These are phyloP conservation scores for Tuber aestivum DNA, from an alignment of 495 filamentous ascomycete species.

Conservation along the genomic window DNA sequence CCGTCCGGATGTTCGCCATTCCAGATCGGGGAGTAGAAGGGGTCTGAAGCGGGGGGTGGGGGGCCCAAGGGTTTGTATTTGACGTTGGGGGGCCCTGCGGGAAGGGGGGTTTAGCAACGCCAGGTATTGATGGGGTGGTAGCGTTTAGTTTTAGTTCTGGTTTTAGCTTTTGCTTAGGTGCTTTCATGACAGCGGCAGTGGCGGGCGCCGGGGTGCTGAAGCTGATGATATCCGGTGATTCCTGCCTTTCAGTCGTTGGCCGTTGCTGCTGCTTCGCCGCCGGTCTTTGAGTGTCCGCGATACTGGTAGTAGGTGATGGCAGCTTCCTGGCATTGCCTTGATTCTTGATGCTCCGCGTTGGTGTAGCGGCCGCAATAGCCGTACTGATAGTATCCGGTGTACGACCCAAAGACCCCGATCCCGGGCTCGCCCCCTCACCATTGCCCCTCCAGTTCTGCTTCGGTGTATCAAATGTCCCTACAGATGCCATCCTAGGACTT, in stretches of 20 bases:
- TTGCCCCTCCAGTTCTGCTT: neutral
- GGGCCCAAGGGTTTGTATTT: slow-evolving; percentile 23
- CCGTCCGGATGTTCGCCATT: slow-evolving; percentile 40
- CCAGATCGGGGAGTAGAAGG: slow-evolving; percentile 36
- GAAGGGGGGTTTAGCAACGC: neutral
- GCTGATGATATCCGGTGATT: slow-evolving; percentile 1
- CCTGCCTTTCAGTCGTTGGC: neutral
- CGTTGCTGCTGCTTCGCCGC: neutral
- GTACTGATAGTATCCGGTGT: neutral
- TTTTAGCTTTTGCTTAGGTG: neutral
- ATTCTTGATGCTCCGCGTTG: neutral
- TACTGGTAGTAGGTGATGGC: neutral
- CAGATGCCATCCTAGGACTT: neutral
- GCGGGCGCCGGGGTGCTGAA: neutral
- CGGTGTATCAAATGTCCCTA: neutral
- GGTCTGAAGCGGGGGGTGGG: slow-evolving; percentile 20
- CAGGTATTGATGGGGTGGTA: neutral
- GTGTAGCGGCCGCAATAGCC: neutral
- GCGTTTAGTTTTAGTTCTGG: neutral
- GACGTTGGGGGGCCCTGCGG: neutral
- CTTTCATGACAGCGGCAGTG: neutral
- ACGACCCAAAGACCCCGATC: neutral
- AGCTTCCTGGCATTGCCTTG: neutral
- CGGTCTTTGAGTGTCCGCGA: neutral
- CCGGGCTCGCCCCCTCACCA: neutral